Percentiles rank a stretch among this genome's conserved stretches.
These are phyloP conservation scores for Fusarium torulosum DNA, from an alignment of 2,329 filamentous ascomycete species.

Conservation along the genomic window DNA sequence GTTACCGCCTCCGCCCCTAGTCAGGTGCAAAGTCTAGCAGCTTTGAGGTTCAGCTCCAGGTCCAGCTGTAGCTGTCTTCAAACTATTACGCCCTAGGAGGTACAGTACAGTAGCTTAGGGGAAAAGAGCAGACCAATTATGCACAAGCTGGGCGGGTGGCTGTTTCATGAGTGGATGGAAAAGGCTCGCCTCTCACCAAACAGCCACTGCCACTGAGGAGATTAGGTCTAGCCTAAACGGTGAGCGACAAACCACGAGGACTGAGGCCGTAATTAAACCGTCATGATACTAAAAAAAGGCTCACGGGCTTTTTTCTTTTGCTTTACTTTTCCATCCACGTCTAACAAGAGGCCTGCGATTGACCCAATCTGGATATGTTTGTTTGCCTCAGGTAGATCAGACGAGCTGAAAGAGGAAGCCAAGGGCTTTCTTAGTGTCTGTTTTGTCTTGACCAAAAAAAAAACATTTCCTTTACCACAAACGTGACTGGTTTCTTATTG, in stretches of 20 bases:
- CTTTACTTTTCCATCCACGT: not conserved
- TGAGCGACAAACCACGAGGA: conserved; percentile 31
- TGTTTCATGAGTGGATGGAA: conserved; percentile 36
- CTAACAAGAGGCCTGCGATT: conserved; percentile 9
- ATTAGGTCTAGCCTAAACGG: conserved; percentile 39
- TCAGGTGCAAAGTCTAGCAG: conserved; percentile 5
- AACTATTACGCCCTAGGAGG: conserved; percentile 3
- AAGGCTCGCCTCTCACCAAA: conserved; percentile 13
- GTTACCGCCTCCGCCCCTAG: conserved; percentile 19
- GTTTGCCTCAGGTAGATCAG: conserved; percentile 22
- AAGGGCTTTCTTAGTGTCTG: not conserved
- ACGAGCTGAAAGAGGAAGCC: conserved; percentile 20
- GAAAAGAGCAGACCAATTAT: conserved; percentile 3
- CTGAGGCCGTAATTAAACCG: conserved; percentile 41
- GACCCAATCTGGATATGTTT: conserved; percentile 10
- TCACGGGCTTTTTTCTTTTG: not conserved
- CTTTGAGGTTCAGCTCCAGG: not conserved
- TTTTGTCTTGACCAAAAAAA: conserved; percentile 13
- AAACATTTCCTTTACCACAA: not conserved
- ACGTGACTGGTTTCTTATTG: not conserved
- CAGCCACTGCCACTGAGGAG: not conserved
- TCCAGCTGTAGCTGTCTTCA: conserved; percentile 9
- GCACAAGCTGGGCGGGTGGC: conserved; percentile 30
- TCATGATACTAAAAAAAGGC: conserved; percentile 43
- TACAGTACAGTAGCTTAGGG: too few relatives aligned